Conservation (phyloP, 495 filamentous ascomycete species). For the Lentithecium fluviatile region DNA sequence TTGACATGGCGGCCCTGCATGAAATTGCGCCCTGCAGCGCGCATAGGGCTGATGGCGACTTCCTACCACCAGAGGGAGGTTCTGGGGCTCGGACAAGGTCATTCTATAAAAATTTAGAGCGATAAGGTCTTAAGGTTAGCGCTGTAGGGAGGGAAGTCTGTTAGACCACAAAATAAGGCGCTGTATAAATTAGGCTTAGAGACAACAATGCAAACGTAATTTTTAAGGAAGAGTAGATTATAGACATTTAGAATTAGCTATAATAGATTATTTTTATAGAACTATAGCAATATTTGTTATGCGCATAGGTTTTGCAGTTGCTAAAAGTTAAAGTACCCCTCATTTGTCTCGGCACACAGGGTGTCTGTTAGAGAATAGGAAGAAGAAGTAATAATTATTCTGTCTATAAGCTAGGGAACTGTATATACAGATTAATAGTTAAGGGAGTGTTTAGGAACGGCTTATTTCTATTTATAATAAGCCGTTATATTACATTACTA, state of each 20-base stretch:
- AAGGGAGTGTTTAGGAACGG: neutral
- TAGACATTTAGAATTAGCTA: conserved; percentile 27
- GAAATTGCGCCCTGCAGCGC: conserved; percentile 1
- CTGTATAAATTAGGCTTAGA: conserved; percentile 27
- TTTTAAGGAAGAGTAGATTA: conserved; percentile 19
- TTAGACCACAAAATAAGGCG: conserved; percentile 24
- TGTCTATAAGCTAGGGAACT: neutral
- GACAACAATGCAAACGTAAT: conserved; percentile 26
- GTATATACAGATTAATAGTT: neutral
- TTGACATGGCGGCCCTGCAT: neutral
- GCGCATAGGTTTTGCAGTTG: conserved; percentile 9
- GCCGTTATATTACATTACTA: neutral
- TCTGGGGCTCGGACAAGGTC: conserved; percentile 5
- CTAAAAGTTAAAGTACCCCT: conserved; percentile 18
- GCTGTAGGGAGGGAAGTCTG: conserved; percentile 21
- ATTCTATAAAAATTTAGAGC: conserved; percentile 17
- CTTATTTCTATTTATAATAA: neutral
- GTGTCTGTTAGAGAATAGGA: conserved; percentile 1
- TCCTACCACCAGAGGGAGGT: conserved; percentile 11
- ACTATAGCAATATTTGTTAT: conserved; percentile 21
- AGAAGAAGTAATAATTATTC: neutral
- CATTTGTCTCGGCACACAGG: conserved; percentile 10
- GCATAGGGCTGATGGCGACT: conserved; percentile 14
- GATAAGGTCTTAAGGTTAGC: conserved; percentile 7
- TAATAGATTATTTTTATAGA: conserved; percentile 25